phyloP scores from a whole-genome alignment of 257 asterid species.

The Solanum sejunctum region DNA sequence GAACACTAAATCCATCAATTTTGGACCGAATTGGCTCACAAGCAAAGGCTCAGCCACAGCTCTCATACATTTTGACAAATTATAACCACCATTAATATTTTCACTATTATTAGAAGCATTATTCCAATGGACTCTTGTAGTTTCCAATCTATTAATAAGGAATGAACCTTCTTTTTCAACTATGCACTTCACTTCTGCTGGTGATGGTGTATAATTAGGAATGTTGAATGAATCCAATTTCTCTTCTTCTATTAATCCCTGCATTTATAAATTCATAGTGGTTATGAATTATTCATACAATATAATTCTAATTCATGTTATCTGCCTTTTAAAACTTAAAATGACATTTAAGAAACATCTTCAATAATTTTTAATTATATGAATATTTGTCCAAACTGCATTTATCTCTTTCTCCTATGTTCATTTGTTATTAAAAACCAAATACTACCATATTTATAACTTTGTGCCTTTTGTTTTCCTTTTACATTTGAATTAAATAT shows the following conservation, averaged over 20 bases:
- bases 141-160: background rate
- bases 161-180: too few species aligned
- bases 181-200: constrained; percentile 12
- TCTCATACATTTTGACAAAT: constrained; percentile 43
- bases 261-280: background rate
- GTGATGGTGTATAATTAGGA: constrained; percentile 48
- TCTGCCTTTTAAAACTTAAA: background rate
- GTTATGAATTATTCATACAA: background rate
- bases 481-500: too few species aligned
- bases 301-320: background rate
- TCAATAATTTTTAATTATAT: background rate
- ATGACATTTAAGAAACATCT: background rate
- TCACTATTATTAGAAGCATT: constrained; percentile 7
- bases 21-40: constrained; percentile 34
- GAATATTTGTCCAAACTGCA: too few species aligned
- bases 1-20: constrained; percentile 29
- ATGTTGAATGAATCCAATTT: constrained; percentile 39
- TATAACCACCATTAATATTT: constrained; percentile 11
- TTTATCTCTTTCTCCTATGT: too few species aligned
- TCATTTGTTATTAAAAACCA: too few species aligned
- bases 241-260: constrained; percentile 40
- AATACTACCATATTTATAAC: background rate
- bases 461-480: background rate
- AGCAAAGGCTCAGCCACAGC: constrained; percentile 55
- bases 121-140: constrained; percentile 34